phyloP scores from a whole-genome alignment of 1,284 basidiomycete species.

The Lentinula novae-zelandiae region DNA sequence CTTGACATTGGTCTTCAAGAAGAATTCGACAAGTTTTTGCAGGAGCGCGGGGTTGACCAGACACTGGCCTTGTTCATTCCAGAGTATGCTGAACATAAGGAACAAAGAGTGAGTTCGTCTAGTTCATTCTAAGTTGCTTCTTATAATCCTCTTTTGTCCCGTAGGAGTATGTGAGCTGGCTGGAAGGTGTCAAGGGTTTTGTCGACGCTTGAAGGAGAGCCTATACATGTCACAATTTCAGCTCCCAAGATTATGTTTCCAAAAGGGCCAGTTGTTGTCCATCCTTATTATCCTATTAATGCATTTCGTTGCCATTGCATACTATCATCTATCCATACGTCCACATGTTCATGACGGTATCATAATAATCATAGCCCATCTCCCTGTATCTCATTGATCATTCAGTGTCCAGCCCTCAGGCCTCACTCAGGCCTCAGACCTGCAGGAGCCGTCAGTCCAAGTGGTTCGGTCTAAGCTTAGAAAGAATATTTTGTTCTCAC shows the following conservation, averaged over 20 bases:
- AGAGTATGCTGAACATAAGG: slow-evolving; percentile 84
- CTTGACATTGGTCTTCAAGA: slow-evolving; percentile 86
- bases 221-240: not conserved
- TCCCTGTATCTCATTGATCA: no score
- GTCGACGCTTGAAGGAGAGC: slow-evolving; percentile 55
- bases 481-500: not conserved
- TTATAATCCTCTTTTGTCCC: slow-evolving; percentile 10
- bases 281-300: slow-evolving; percentile 11
- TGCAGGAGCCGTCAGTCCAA: no score
- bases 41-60: slow-evolving; percentile 87
- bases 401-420: no score
- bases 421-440: no score
- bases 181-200: slow-evolving; percentile 81
- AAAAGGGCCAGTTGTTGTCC: slow-evolving; percentile 11
- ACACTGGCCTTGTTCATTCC: slow-evolving; percentile 79
- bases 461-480: no score
- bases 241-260: not conserved
- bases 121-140: slow-evolving; percentile 12
- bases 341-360: not conserved
- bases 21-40: slow-evolving; percentile 79
- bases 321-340: not conserved
- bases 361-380: not conserved
- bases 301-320: not conserved
- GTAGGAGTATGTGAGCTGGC: slow-evolving; percentile 91
- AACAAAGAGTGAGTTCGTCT: slow-evolving; percentile 66